Percentiles rank a stretch among this genome's conserved stretches.
Evolutionary conservation across 176 grass and related monocot genomes (phyloP).

Genomic region (Guadua angustifolia): DNA sequence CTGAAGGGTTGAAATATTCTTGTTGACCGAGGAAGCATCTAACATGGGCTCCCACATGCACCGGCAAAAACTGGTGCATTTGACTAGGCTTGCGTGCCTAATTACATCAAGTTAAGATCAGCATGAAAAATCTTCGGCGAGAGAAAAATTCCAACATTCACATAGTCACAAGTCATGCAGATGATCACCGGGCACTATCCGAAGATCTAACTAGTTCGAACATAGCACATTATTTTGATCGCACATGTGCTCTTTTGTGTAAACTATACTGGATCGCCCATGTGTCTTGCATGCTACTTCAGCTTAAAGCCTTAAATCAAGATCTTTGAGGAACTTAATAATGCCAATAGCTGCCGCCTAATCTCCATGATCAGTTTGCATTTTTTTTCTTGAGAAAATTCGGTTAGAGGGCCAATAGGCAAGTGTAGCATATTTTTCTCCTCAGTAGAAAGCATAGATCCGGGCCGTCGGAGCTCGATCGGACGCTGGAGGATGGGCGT

Average conservation of each 20-base stretch:
- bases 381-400: neutral
- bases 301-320: neutral
- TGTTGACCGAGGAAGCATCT: neutral
- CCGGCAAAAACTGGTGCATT: neutral
- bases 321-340: neutral
- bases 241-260: neutral
- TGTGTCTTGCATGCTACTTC: neutral
- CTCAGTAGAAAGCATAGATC: neutral
- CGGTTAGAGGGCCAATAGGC: neutral
- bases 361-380: neutral
- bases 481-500: neutral
- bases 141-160: neutral
- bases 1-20: neutral
- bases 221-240: neutral
- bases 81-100: constrained; percentile 18
- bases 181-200: neutral
- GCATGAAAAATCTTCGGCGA: neutral
- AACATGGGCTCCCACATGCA: neutral
- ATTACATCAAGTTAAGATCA: neutral
- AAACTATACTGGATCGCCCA: neutral
- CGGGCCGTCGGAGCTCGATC: neutral
- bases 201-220: neutral
- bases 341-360: constrained; percentile 5
- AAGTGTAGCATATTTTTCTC: neutral
- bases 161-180: neutral